These are phyloP conservation scores for Holtermannia corniformis DNA, from an alignment of 768 basidiomycete genomes.

Conservation along the genomic window DNA sequence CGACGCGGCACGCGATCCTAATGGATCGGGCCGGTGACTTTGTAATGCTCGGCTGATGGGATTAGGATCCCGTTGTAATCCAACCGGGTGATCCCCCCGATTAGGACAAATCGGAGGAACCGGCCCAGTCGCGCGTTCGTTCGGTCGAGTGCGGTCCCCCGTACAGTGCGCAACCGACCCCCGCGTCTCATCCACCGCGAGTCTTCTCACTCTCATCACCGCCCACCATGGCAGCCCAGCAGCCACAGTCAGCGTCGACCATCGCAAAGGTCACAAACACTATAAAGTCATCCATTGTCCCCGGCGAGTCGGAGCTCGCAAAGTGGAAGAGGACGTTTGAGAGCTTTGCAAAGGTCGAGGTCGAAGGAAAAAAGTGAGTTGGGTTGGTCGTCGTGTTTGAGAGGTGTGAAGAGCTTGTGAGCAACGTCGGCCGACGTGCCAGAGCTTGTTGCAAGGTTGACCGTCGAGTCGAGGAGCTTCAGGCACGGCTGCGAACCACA, in stretches of 20 bases:
- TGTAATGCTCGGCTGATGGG: not conserved
- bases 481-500: not conserved
- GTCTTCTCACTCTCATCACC: not conserved
- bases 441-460: not conserved
- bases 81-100: not conserved
- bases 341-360: constrained; percentile 59
- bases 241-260: constrained; percentile 1
- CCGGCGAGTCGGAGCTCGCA: constrained; percentile 64
- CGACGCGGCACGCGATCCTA: not conserved
- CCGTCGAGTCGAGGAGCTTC: not conserved
- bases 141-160: not conserved
- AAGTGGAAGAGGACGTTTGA: constrained; percentile 87
- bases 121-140: no score
- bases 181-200: no score
- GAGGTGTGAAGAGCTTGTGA: not conserved
- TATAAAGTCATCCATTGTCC: constrained; percentile 19
- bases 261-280: not conserved
- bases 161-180: no score
- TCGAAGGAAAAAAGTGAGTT: constrained; percentile 68
- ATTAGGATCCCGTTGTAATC: not conserved
- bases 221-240: not conserved
- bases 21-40: not conserved
- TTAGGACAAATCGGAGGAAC: not conserved
- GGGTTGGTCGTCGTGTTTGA: not conserved
- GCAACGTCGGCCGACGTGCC: not conserved